Conservation (phyloP, 257 asterid genomes). For the Petunia axillaris region DNA sequence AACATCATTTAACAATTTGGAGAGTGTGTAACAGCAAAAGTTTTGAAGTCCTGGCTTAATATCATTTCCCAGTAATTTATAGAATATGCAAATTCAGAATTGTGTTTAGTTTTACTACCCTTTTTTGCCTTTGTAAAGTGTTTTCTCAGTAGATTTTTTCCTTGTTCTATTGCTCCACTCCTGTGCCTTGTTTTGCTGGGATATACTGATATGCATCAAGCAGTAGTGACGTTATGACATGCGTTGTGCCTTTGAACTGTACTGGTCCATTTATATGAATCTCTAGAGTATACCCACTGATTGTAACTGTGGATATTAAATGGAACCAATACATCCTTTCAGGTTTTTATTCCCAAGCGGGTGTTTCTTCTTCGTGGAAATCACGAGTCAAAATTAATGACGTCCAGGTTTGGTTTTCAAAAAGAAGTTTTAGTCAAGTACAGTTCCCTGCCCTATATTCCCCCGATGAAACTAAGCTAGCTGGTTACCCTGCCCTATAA, state of each 20-base stretch:
- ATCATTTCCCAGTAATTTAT: neutral
- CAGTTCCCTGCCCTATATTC: too few species aligned
- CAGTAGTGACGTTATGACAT: neutral
- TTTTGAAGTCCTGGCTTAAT: neutral
- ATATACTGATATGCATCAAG: neutral
- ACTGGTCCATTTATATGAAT: neutral
- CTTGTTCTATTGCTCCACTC: neutral
- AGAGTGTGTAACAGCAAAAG: neutral
- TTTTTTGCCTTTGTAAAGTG: neutral
- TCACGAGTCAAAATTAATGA: slow-evolving; percentile 94
- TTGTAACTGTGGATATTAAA: neutral
- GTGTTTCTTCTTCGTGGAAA: slow-evolving; percentile 94
- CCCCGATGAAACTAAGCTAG: too few species aligned
- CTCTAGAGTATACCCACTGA: neutral
- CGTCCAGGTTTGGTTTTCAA: slow-evolving; percentile 95
- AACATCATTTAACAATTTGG: neutral
- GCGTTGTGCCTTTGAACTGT: neutral
- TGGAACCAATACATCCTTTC: slow-evolving; percentile 18
- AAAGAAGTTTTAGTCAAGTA: slow-evolving; percentile 78
- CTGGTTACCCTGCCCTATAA: too few species aligned
- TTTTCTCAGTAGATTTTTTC: neutral
- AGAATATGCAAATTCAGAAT: neutral
- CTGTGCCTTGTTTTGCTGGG: neutral
- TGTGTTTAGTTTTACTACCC: slow-evolving; percentile 1
- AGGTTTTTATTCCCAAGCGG: slow-evolving; percentile 89